A percentile compares a stretch with the other conserved stretches of the same genome.
Evolutionary conservation across 495 filamentous ascomycete species (phyloP).

Genomic region (Gamarada debralockiae): DNA sequence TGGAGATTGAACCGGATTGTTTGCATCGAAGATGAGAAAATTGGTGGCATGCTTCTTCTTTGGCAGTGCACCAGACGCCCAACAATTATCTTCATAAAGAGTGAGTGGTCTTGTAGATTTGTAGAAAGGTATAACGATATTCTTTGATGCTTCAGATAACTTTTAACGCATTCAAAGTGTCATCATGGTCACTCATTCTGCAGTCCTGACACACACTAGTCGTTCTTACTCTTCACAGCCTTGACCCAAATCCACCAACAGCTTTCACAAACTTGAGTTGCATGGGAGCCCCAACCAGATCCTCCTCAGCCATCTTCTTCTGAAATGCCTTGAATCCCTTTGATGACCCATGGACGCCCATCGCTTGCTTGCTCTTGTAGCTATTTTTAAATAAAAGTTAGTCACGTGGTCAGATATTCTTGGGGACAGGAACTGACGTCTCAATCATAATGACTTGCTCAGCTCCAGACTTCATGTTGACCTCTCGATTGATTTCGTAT

Average conservation of each 20-base stretch:
- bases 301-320: constrained; percentile 19
- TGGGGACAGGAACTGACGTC: constrained; percentile 6
- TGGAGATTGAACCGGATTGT: too few species aligned
- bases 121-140: too few species aligned
- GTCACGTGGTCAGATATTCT: background rate
- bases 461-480: constrained; percentile 22
- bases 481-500: constrained; percentile 20
- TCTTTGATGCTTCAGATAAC: too few species aligned
- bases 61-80: too few species aligned
- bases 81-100: too few species aligned
- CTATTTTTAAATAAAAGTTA: too few species aligned
- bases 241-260: constrained; percentile 20
- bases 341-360: constrained; percentile 16
- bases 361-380: constrained; percentile 19
- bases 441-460: constrained; percentile 26
- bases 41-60: too few species aligned
- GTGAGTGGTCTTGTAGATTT: too few species aligned
- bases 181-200: too few species aligned
- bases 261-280: constrained; percentile 20
- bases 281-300: constrained; percentile 17
- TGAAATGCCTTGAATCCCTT: constrained; percentile 13
- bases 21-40: too few species aligned
- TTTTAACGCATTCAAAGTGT: too few species aligned
- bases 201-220: too few species aligned
- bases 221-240: constrained; percentile 12